Base-by-base conservation (phyloP, 2,329 filamentous ascomycete genomes). In the Clonostachys solani region DNA sequence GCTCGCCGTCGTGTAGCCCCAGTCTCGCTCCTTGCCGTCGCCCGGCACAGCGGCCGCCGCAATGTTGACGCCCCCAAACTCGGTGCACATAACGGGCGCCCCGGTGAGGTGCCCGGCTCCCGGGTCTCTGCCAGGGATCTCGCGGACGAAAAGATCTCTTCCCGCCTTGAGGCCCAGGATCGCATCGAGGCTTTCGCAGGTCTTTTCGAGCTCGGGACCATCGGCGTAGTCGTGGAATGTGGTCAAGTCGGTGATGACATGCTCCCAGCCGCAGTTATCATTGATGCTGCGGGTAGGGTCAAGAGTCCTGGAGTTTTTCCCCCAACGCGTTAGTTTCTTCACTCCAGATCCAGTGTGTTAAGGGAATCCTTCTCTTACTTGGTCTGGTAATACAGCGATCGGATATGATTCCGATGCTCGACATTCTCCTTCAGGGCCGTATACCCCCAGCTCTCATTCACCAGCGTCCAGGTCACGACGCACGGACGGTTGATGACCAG, bases 251-350 rank as follows among this genome's bases (percentile, higher is more conserved):
- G 79, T 83, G 12, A 71, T 55, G 6, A 86, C 81, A 52, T 86
- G 83, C 56, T 87, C 82, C 84, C 84, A 87, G 34, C 84, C 84
- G 53, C 83, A 87, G 61, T 87, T 87, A 60, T 87, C 83, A 56
- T 87, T 87, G 56, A 87, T 73, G 15, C 81, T 81, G 6, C 84
- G 67, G 0, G 78, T 84, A 2, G 78, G 72, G 52, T 87, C 84
- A 3, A 87, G 69, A 0, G 73, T 72, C 47, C 65, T 67, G 40
- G 6, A 15, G 4, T 16, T 42, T 59, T 19, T 55, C 52, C 29
- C 18, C 41, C 29, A 38, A n/a, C 3, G 38, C 9, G n/a, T 56
- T 69, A 69, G 42, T 19, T 19, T 43, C 6, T 41, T 40, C 23
- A 10, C 1, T 10, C 9, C 23, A 10, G 9, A 29, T 29, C 23